Evolutionary conservation across 1,284 basidiomycete genomes (phyloP).

Genomic region (Apiotrichum mycotoxinovorans): DNA sequence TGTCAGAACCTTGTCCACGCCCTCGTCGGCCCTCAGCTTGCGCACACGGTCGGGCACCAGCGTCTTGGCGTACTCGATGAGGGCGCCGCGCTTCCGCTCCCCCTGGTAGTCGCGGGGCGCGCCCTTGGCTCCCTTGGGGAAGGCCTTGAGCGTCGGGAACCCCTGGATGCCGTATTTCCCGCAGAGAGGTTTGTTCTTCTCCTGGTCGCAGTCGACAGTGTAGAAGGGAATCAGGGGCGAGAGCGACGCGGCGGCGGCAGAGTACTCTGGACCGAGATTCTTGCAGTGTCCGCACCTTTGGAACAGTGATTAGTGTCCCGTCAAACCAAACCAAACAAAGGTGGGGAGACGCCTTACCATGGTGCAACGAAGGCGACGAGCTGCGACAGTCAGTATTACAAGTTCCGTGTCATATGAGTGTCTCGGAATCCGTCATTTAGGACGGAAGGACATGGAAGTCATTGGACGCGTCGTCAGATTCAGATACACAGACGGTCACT

Average conservation of each 20-base stretch:
- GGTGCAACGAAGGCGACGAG: slow-evolving; percentile 85
- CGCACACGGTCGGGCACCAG: slow-evolving; percentile 67
- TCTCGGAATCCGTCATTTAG: no score
- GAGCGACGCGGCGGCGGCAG: slow-evolving; percentile 72
- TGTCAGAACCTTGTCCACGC: slow-evolving; percentile 39
- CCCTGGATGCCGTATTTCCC: slow-evolving; percentile 81
- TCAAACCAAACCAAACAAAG: no score
- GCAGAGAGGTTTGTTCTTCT: slow-evolving; percentile 74
- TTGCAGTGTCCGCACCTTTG: slow-evolving; percentile 66
- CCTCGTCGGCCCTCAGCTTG: slow-evolving; percentile 59
- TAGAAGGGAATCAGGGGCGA: slow-evolving; percentile 81
- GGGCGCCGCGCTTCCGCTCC: slow-evolving; percentile 67
- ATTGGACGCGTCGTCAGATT: no score
- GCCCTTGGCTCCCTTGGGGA: slow-evolving; percentile 66
- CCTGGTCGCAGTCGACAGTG: slow-evolving; percentile 86
- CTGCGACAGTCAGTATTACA: slow-evolving; percentile 23
- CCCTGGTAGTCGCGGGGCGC: slow-evolving; percentile 67
- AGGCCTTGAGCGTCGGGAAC: slow-evolving; percentile 88
- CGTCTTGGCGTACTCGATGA: slow-evolving; percentile 73
- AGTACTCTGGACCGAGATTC: slow-evolving; percentile 77
- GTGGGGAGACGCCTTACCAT: slow-evolving; percentile 58
- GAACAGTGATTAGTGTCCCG: slow-evolving; percentile 37
- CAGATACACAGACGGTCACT: no score
- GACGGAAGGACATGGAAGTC: no score
- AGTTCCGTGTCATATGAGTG: background rate